These are phyloP conservation scores for Tritrichomonas musculus DNA, from an alignment of 208 protist genomes.

Conservation along the genomic window DNA sequence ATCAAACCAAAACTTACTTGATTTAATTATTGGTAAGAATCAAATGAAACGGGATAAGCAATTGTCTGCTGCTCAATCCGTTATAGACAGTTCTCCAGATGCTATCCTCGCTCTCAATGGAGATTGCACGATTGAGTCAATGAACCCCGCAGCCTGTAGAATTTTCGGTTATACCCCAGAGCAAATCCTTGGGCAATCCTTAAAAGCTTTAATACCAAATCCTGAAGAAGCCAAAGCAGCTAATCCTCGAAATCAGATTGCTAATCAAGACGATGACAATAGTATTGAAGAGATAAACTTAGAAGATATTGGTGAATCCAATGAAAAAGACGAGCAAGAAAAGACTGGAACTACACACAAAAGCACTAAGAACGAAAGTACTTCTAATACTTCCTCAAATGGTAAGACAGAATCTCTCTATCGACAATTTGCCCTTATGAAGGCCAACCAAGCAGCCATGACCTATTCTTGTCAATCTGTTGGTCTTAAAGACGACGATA, in stretches of 20 bases:
- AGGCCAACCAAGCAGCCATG: neutral
- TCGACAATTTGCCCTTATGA: neutral
- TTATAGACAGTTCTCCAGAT: neutral
- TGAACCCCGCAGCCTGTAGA: neutral
- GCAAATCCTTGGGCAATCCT: neutral
- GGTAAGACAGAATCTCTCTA: neutral
- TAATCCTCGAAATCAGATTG: too few relatives aligned
- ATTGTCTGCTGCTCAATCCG: neutral
- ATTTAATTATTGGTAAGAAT: neutral
- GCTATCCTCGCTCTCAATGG: neutral
- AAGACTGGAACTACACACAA: neutral
- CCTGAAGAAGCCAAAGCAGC: too few relatives aligned
- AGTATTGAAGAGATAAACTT: too few relatives aligned
- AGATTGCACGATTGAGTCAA: neutral
- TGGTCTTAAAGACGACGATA: neutral
- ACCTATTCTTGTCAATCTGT: neutral
- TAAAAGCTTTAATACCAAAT: neutral
- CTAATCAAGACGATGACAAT: too few relatives aligned
- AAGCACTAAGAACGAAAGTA: neutral
- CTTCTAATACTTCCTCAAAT: neutral
- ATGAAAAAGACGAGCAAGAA: neutral
- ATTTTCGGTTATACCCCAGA: slow-evolving; percentile 8
- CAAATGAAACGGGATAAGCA: neutral
- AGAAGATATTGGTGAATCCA: too few relatives aligned
- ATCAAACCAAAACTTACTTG: neutral